These are phyloP conservation scores for Gamarada debralockiae DNA, from an alignment of 495 filamentous ascomycete genomes.

Conservation along the genomic window DNA sequence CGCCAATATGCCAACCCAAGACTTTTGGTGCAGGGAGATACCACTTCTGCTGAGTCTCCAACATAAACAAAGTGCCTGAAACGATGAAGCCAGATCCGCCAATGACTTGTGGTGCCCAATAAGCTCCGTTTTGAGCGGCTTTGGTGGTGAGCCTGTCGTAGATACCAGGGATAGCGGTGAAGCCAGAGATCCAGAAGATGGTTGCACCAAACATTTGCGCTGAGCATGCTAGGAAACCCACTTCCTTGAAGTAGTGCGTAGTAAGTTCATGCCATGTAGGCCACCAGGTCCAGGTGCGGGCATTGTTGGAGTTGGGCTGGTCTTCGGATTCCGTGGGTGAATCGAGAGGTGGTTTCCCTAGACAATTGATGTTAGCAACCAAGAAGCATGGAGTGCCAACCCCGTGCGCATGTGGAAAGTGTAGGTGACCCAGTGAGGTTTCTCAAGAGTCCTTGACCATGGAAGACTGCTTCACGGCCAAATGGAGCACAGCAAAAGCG, in stretches of 20 bases:
- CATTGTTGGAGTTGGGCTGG: conserved; percentile 1
- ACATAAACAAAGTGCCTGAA: conserved; percentile 57
- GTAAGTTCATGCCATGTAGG: conserved; percentile 53
- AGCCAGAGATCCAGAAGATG: conserved; percentile 65
- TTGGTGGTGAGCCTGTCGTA: conserved; percentile 31
- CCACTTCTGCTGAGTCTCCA: conserved; percentile 68
- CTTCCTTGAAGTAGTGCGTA: conserved; percentile 61
- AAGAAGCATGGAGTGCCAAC: no score
- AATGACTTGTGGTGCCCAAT: conserved; percentile 66
- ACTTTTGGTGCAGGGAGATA: conserved; percentile 52
- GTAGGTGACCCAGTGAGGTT: no score
- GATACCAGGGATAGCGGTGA: conserved; percentile 61
- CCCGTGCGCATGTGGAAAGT: no score
- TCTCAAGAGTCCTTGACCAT: no score
- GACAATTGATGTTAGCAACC: neutral
- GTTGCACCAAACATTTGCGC: conserved; percentile 59
- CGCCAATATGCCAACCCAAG: conserved; percentile 51
- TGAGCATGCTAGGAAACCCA: conserved; percentile 64
- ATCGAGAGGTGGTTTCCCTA: conserved; percentile 18
- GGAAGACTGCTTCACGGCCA: no score
- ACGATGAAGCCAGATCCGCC: conserved; percentile 63
- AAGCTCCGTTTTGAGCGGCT: conserved; percentile 45
- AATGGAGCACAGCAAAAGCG: no score
- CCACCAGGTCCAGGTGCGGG: conserved; percentile 52
- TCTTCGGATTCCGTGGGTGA: conserved; percentile 5